phyloP scores from a whole-genome alignment of 1,284 basidiomycete species.

The Ceratobasidium theobromae region DNA sequence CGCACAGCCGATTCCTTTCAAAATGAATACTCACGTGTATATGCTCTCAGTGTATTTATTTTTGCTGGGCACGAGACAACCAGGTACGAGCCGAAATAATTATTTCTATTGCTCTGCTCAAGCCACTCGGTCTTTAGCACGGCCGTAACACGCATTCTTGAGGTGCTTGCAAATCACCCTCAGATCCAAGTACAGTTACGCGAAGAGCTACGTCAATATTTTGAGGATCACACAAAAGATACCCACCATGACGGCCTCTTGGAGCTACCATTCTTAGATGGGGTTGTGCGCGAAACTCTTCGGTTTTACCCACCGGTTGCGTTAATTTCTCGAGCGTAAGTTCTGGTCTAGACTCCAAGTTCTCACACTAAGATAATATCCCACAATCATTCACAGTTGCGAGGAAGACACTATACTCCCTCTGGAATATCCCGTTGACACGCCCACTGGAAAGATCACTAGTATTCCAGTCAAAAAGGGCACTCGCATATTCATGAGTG shows the following conservation, averaged over 20 bases:
- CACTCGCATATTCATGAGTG: constrained; percentile 36
- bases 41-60: constrained; percentile 1
- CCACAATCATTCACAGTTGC: neutral
- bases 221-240: constrained; percentile 38
- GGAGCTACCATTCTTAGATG: constrained; percentile 57
- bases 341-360: neutral
- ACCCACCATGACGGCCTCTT: constrained; percentile 42
- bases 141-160: constrained; percentile 71
- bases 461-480: constrained; percentile 34
- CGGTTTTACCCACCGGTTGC: constrained; percentile 66
- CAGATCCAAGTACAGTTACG: constrained; percentile 59
- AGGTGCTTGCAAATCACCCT: constrained; percentile 58
- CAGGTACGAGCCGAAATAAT: neutral
- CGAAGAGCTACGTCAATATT: constrained; percentile 50
- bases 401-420: constrained; percentile 10
- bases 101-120: constrained; percentile 11
- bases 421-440: constrained; percentile 14
- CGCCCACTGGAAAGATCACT: constrained; percentile 3
- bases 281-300: constrained; percentile 67
- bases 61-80: constrained; percentile 39
- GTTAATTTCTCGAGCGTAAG: constrained; percentile 58
- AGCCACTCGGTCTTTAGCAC: too few relatives aligned
- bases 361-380: neutral
- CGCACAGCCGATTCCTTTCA: neutral
- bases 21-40: neutral